phyloP scores from a whole-genome alignment of 2,329 filamentous ascomycete genomes.

The Zymoseptoria ardabiliae region DNA sequence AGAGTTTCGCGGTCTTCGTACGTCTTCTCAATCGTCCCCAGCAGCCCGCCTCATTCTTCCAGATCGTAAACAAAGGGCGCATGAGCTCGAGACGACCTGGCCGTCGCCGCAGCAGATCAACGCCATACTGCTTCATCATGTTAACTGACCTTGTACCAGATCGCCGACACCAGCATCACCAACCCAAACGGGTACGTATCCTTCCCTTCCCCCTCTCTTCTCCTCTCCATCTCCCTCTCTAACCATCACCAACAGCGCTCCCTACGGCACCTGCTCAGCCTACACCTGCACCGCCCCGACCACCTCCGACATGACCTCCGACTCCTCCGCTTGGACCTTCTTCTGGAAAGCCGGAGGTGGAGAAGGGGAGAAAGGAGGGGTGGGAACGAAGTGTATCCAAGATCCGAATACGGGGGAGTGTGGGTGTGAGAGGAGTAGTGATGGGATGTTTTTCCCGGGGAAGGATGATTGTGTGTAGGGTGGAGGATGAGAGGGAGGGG shows the following conservation, averaged over 20 bases:
- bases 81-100: too few species aligned
- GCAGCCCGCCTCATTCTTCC: too few species aligned
- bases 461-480: slow-evolving; percentile 4
- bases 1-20: slow-evolving; percentile 36
- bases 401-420: slow-evolving; percentile 33
- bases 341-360: slow-evolving; percentile 27
- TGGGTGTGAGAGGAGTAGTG: slow-evolving; percentile 37
- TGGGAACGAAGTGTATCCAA: slow-evolving; percentile 32
- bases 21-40: too few species aligned
- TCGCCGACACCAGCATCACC: slow-evolving; percentile 42
- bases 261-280: slow-evolving; percentile 42
- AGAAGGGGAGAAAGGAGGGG: slow-evolving; percentile 25
- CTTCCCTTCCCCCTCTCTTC: neutral
- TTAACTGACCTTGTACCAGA: neutral
- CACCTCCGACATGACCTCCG: slow-evolving; percentile 24
- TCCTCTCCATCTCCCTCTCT: slow-evolving; percentile 26
- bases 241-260: slow-evolving; percentile 36
- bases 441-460: slow-evolving; percentile 33
- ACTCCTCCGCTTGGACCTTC: slow-evolving; percentile 38
- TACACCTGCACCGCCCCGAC: slow-evolving; percentile 35
- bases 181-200: slow-evolving; percentile 28
- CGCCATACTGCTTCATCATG: neutral
- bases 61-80: too few species aligned
- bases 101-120: neutral
- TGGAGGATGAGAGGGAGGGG: too few species aligned